Evolutionary conservation across 1,139 yeast genomes (phyloP).

Genomic region (Nakaseomyces uthaithaninus): DNA sequence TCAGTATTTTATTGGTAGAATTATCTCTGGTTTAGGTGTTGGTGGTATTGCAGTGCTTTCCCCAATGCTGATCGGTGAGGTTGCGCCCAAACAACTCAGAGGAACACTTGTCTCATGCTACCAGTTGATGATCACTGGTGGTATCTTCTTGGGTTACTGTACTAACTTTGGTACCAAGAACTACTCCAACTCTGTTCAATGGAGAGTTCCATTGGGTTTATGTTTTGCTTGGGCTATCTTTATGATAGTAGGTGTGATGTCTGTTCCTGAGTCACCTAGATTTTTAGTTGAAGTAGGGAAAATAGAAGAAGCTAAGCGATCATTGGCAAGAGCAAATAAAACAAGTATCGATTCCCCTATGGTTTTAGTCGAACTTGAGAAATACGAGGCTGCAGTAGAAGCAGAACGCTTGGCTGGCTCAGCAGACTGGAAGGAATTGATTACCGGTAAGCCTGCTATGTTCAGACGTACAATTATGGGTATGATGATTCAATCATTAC

Average conservation of each 20-base stretch:
- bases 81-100: slow-evolving; percentile 58
- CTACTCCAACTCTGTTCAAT: slow-evolving; percentile 41
- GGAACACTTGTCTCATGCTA: slow-evolving; percentile 57
- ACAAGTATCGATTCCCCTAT: slow-evolving; percentile 47
- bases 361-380: slow-evolving; percentile 49
- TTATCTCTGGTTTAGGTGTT: slow-evolving; percentile 55
- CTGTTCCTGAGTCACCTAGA: slow-evolving; percentile 76
- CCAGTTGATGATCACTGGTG: slow-evolving; percentile 56
- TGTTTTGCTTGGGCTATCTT: slow-evolving; percentile 38
- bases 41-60: slow-evolving; percentile 54
- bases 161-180: slow-evolving; percentile 51
- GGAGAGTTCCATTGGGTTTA: slow-evolving; percentile 55
- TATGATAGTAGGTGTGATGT: slow-evolving; percentile 45
- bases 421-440: slow-evolving; percentile 49
- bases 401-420: slow-evolving; percentile 53
- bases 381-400: slow-evolving; percentile 54
- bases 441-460: slow-evolving; percentile 48
- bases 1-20: slow-evolving; percentile 52
- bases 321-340: slow-evolving; percentile 54
- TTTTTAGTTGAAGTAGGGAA: slow-evolving; percentile 47
- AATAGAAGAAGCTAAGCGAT: slow-evolving; percentile 48
- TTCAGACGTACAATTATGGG: slow-evolving; percentile 58
- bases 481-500: slow-evolving; percentile 54
- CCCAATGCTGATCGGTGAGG: slow-evolving; percentile 58
- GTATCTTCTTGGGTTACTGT: slow-evolving; percentile 55